phyloP scores from a whole-genome alignment of 1,284 basidiomycete genomes.

The Cutaneotrichosporon sp. region DNA sequence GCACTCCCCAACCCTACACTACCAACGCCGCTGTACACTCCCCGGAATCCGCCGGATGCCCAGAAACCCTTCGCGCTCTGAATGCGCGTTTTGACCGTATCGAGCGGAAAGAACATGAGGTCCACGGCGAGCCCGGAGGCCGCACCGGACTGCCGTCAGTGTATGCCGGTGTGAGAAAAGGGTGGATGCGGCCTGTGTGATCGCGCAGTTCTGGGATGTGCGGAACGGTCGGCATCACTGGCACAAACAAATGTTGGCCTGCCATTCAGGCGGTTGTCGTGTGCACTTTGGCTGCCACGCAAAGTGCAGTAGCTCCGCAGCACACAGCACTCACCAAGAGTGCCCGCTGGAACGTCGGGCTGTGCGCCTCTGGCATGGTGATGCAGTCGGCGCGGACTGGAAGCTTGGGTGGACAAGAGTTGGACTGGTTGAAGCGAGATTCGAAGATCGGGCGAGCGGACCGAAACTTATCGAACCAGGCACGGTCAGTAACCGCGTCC shows the following conservation, averaged over 20 bases:
- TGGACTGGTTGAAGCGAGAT: background rate
- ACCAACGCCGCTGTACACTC: constrained; percentile 90
- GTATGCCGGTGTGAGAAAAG: background rate
- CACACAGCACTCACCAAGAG: constrained; percentile 28
- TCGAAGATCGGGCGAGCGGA: background rate
- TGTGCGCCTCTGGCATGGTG: constrained; percentile 1
- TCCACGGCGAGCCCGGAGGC: constrained; percentile 85
- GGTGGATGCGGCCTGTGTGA: background rate
- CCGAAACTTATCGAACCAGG: background rate
- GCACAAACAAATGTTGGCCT: background rate
- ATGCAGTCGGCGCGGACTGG: background rate
- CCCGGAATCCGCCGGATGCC: constrained; percentile 79
- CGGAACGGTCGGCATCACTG: no score
- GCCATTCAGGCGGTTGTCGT: no score
- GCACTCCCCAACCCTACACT: constrained; percentile 94
- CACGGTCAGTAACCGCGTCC: no score
- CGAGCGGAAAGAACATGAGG: constrained; percentile 92
- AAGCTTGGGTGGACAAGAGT: no score
- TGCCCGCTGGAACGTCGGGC: constrained; percentile 37
- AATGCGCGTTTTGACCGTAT: constrained; percentile 93
- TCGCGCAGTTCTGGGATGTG: background rate
- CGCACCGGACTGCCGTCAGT: constrained; percentile 64
- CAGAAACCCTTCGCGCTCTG: constrained; percentile 85
- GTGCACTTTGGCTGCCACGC: background rate
- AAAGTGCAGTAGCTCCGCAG: background rate